These are phyloP conservation scores for Rhodamnia argentea DNA, from an alignment of 345 rosid genomes.

Conservation along the genomic window DNA sequence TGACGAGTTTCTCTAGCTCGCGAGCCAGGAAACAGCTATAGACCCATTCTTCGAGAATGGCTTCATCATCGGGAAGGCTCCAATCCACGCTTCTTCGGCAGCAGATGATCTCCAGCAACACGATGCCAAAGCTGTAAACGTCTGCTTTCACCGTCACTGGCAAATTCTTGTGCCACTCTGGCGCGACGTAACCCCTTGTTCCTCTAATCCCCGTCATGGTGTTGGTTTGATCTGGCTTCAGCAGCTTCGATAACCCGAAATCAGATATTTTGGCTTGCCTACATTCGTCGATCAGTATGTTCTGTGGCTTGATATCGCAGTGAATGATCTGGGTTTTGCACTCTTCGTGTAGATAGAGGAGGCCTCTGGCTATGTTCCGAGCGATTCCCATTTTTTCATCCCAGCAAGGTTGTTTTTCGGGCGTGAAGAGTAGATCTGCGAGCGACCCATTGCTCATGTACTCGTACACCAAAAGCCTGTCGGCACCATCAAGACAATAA, in stretches of 20 bases:
- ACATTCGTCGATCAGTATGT: slow-evolving; percentile 14
- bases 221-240: slow-evolving; percentile 18
- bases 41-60: slow-evolving; percentile 14
- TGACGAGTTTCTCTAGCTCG: background rate
- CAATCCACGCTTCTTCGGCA: background rate
- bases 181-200: background rate
- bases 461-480: slow-evolving; percentile 15
- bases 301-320: slow-evolving; percentile 19
- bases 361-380: slow-evolving; percentile 14
- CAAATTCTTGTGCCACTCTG: slow-evolving; percentile 10
- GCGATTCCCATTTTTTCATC: slow-evolving; percentile 7
- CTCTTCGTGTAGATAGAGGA: slow-evolving; percentile 14
- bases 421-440: slow-evolving; percentile 9
- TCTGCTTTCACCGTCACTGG: slow-evolving; percentile 18
- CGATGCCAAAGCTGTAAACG: slow-evolving; percentile 18
- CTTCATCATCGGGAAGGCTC: background rate
- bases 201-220: slow-evolving; percentile 13
- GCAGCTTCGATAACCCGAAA: slow-evolving; percentile 19
- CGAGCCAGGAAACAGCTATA: slow-evolving; percentile 3
- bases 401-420: slow-evolving; percentile 1
- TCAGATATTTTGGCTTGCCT: slow-evolving; percentile 12
- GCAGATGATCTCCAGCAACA: slow-evolving; percentile 11
- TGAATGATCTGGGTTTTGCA: slow-evolving; percentile 20
- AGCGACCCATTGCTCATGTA: slow-evolving; percentile 23
- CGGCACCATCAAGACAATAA: slow-evolving; percentile 7